Conservation (phyloP, 2,329 filamentous ascomycete genomes). For the Aspergillus latus region DNA sequence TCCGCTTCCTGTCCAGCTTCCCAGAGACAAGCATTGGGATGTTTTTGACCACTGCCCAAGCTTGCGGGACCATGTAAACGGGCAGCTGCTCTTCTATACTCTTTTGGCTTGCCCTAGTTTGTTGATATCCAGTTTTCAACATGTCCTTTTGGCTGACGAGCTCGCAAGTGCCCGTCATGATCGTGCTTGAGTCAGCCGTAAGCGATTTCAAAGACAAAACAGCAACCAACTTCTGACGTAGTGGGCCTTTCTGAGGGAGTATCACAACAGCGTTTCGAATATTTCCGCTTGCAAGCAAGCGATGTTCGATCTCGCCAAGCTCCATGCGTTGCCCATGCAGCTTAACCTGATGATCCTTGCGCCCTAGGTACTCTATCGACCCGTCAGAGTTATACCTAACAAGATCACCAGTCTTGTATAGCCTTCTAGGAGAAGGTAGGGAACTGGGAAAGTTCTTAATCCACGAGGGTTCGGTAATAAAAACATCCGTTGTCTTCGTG, state of each 20-base stretch:
- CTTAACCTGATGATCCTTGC: slow-evolving; percentile 68
- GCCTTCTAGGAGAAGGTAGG: slow-evolving; percentile 17
- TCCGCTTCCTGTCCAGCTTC: slow-evolving; percentile 40
- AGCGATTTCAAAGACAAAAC: slow-evolving; percentile 41
- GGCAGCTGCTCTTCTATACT: slow-evolving; percentile 45
- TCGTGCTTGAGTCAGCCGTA: slow-evolving; percentile 24
- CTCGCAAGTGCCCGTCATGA: slow-evolving; percentile 33
- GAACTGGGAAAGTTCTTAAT: slow-evolving; percentile 13
- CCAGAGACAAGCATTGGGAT: slow-evolving; percentile 42
- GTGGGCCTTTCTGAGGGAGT: slow-evolving; percentile 44
- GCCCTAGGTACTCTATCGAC: slow-evolving; percentile 35
- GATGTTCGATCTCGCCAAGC: slow-evolving; percentile 51
- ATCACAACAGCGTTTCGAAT: slow-evolving; percentile 45
- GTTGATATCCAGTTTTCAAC: slow-evolving; percentile 24
- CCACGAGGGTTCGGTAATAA: slow-evolving; percentile 33
- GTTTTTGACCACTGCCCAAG: slow-evolving; percentile 40
- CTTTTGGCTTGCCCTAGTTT: slow-evolving; percentile 37
- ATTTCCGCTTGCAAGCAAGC: slow-evolving; percentile 31
- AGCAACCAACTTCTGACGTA: slow-evolving; percentile 47
- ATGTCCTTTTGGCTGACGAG: slow-evolving; percentile 31
- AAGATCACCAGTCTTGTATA: slow-evolving; percentile 32
- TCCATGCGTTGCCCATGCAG: slow-evolving; percentile 66
- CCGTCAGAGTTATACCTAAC: slow-evolving; percentile 24
- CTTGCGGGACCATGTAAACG: slow-evolving; percentile 48
- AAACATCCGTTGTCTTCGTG: slow-evolving; percentile 29